Evolutionary conservation across 78 protist genomes (phyloP).

Genomic region (Dictyostelium intermedium): DNA sequence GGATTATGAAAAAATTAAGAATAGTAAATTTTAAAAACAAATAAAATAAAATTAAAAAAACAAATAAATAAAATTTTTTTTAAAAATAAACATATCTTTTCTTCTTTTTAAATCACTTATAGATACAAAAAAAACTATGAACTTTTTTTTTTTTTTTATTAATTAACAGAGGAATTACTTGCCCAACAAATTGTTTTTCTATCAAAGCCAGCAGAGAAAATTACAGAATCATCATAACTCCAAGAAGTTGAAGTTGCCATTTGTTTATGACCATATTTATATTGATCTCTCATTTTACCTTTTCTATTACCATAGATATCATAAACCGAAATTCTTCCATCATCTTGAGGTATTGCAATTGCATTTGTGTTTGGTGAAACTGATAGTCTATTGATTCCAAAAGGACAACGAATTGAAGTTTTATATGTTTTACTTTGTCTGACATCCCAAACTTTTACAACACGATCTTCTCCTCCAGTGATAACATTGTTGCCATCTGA

Average conservation of each 20-base stretch:
- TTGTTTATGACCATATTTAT: slow-evolving; percentile 65
- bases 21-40: not conserved
- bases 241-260: slow-evolving; percentile 64
- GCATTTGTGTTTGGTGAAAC: slow-evolving; percentile 3
- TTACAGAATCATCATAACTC: slow-evolving; percentile 61
- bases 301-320: slow-evolving; percentile 63
- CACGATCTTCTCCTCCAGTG: slow-evolving; percentile 52
- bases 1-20: slow-evolving; percentile 34
- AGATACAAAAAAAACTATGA: no score
- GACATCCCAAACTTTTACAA: slow-evolving; percentile 60
- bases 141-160: no score
- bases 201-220: slow-evolving; percentile 49
- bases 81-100: not conserved
- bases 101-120: no score
- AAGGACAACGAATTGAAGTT: slow-evolving; percentile 74
- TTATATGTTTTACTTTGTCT: slow-evolving; percentile 44
- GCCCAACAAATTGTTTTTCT: slow-evolving; percentile 53
- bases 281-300: slow-evolving; percentile 77
- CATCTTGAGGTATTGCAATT: slow-evolving; percentile 70
- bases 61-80: not conserved
- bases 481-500: slow-evolving; percentile 16
- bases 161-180: not conserved
- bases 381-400: slow-evolving; percentile 37
- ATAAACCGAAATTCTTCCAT: slow-evolving; percentile 69
- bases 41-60: not conserved